These are phyloP conservation scores for Phoenix dactylifera DNA, from an alignment of 176 grass and related monocot species.

Conservation along the genomic window DNA sequence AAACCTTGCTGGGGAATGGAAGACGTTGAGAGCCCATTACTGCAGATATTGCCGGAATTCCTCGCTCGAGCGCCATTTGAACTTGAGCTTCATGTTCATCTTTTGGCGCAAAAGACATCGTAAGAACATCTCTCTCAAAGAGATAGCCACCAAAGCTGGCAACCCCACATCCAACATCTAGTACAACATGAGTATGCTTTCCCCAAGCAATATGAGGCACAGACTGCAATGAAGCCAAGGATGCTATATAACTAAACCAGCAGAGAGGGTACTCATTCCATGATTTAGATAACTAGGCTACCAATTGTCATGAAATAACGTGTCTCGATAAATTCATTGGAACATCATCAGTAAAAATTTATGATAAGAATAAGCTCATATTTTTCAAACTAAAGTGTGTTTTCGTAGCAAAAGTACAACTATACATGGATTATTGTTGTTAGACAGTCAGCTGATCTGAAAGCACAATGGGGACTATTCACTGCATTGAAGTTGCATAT, in stretches of 20 bases:
- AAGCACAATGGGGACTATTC: no score
- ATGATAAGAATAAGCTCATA: no score
- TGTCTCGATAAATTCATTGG: no score
- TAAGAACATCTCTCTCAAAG: slow-evolving; percentile 64
- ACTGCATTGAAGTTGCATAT: no score
- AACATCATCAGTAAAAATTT: no score
- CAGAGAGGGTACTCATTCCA: no score
- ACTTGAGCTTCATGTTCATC: slow-evolving; percentile 97
- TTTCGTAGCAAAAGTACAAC: no score
- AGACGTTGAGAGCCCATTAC: slow-evolving; percentile 93
- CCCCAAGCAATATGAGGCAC: slow-evolving; percentile 72
- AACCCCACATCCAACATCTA: slow-evolving; percentile 93
- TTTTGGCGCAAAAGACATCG: slow-evolving; percentile 93
- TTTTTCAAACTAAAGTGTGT: no score
- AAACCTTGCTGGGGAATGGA: slow-evolving; percentile 62
- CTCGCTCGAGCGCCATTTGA: slow-evolving; percentile 84
- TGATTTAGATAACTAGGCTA: no score
- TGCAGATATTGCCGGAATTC: slow-evolving; percentile 89
- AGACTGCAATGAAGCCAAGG: slow-evolving; percentile 26
- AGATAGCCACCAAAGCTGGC: slow-evolving; percentile 94
- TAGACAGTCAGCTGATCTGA: no score
- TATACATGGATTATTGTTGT: no score
- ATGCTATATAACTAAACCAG: background rate
- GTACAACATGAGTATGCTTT: slow-evolving; percentile 59
- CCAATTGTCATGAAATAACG: no score